Evolutionary conservation across 495 filamentous ascomycete species (phyloP).

Genomic region (Talaromyces trachyspermus): DNA sequence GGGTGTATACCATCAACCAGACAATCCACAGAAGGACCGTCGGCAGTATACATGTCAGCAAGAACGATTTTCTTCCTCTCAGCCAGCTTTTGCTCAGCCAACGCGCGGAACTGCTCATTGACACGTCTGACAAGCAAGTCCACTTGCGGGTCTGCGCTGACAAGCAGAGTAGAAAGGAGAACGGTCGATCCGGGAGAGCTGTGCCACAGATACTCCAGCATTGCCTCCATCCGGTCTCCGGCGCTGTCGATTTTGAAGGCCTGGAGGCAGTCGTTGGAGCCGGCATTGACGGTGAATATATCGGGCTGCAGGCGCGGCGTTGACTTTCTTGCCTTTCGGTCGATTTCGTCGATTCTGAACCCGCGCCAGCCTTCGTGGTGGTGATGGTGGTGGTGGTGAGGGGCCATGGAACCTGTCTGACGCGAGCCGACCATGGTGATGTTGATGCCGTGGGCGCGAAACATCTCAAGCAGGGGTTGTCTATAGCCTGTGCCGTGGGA

Average conservation of each 20-base stretch:
- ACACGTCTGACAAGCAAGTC: conserved; percentile 22
- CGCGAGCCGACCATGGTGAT: conserved; percentile 29
- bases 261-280: conserved; percentile 31
- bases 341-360: conserved; percentile 22
- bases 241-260: conserved; percentile 24
- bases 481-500: background rate
- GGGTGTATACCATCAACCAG: conserved; percentile 30
- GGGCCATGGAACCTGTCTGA: conserved; percentile 26
- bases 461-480: background rate
- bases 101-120: conserved; percentile 24
- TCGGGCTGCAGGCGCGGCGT: conserved; percentile 22
- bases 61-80: conserved; percentile 19
- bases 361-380: conserved; percentile 30
- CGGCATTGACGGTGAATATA: conserved; percentile 27
- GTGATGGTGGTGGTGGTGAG: no score
- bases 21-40: conserved; percentile 21
- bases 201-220: conserved; percentile 20
- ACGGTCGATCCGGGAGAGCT: conserved; percentile 25
- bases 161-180: conserved; percentile 24
- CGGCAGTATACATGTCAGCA: conserved; percentile 23
- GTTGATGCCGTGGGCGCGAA: conserved; percentile 14
- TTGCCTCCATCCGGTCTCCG: conserved; percentile 17
- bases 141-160: conserved; percentile 24
- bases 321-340: conserved; percentile 20
- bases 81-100: conserved; percentile 8